A percentile compares a stretch with the other conserved stretches of the same genome.
Evolutionary conservation across 768 basidiomycete species (phyloP).

Genomic region (Amanita fuliginea): DNA sequence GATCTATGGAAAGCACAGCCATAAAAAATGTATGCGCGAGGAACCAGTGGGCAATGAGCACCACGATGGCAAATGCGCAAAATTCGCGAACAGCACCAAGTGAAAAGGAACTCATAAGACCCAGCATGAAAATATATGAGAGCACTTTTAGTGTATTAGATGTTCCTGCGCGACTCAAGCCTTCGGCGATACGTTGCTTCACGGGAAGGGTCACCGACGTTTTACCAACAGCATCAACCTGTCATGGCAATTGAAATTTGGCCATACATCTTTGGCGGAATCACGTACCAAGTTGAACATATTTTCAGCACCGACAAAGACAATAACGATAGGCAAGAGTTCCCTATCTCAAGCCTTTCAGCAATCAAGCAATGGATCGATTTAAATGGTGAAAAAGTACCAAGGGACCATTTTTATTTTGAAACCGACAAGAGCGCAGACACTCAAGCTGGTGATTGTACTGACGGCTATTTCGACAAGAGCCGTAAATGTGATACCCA

Average conservation of each 20-base stretch:
- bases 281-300: conserved; percentile 83
- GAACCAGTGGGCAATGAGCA: conserved; percentile 95
- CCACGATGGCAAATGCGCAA: conserved; percentile 87
- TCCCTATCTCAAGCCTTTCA: conserved; percentile 38
- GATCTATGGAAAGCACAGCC: conserved; percentile 90
- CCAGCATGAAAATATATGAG: conserved; percentile 73
- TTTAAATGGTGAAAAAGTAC: conserved; percentile 28
- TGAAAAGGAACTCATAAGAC: conserved; percentile 62
- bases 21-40: conserved; percentile 93
- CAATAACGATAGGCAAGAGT: conserved; percentile 84
- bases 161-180: conserved; percentile 80
- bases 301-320: conserved; percentile 94
- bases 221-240: conserved; percentile 78
- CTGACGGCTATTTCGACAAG: conserved; percentile 86
- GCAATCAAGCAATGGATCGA: background rate
- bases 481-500: conserved; percentile 89
- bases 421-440: conserved; percentile 84
- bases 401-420: conserved; percentile 85
- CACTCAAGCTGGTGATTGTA: conserved; percentile 88
- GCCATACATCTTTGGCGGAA: conserved; percentile 1
- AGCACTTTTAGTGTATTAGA: conserved; percentile 90
- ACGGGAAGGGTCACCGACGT: conserved; percentile 83
- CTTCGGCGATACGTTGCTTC: conserved; percentile 85
- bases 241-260: conserved; percentile 15
- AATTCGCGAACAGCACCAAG: conserved; percentile 84